phyloP scores from a whole-genome alignment of 805 yeast genomes.

The Yamadazyma insecticola region DNA sequence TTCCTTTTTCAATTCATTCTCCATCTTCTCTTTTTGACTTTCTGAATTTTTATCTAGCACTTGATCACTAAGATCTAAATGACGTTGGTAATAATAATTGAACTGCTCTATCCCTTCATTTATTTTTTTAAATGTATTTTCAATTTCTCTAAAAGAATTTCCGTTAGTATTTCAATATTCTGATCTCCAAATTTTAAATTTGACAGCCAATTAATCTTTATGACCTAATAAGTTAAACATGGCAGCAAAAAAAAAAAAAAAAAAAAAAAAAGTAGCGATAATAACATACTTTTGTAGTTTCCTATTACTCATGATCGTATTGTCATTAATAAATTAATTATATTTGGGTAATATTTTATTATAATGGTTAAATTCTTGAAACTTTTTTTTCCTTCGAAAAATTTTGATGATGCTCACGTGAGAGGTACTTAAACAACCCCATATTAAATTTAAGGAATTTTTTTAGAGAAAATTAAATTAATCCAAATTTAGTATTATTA shows the following conservation, averaged over 20 bases:
- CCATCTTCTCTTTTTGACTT: slow-evolving; percentile 41
- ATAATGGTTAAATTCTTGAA: too few species aligned
- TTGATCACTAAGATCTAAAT: slow-evolving; percentile 27
- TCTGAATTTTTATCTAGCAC: slow-evolving; percentile 29
- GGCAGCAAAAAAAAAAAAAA: not conserved
- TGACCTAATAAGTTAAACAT: too few species aligned
- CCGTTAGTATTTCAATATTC: slow-evolving; percentile 6
- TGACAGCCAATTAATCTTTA: too few species aligned
- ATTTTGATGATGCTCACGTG: too few species aligned
- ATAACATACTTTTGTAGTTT: slow-evolving; percentile 36
- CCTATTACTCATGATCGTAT: slow-evolving; percentile 14
- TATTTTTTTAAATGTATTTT: slow-evolving; percentile 39
- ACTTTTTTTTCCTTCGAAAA: too few species aligned
- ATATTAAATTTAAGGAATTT: not conserved
- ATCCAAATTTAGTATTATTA: too few species aligned
- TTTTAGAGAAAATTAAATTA: too few species aligned
- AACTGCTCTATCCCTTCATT: slow-evolving; percentile 43
- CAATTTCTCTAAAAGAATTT: slow-evolving; percentile 35
- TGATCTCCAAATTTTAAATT: too few species aligned
- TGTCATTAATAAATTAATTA: not conserved
- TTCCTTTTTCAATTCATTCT: slow-evolving; percentile 41
- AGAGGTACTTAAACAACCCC: not conserved
- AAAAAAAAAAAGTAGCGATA: too few species aligned
- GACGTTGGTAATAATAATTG: slow-evolving; percentile 41
- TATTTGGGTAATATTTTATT: not conserved